Conservation (phyloP, 2,329 filamentous ascomycete species). For the Neonectria faginata region DNA sequence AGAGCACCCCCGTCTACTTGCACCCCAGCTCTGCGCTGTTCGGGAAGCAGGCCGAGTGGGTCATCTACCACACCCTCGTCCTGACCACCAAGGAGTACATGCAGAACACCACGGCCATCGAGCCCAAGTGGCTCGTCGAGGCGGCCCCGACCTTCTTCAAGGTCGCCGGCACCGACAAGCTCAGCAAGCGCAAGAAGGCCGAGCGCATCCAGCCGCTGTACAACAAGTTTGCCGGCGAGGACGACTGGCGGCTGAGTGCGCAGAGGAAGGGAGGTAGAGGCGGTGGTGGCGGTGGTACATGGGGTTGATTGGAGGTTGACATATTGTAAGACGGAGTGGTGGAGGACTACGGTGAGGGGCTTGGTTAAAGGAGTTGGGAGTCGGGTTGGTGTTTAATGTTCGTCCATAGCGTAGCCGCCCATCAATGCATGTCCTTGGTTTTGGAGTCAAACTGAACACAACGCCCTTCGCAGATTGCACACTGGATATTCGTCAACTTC, state of each 20-base stretch:
- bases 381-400: neutral
- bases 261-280: constrained; percentile 87
- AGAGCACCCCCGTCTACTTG: constrained; percentile 93
- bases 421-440: neutral
- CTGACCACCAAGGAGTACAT: constrained; percentile 98
- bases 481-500: neutral
- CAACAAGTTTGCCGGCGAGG: constrained; percentile 90
- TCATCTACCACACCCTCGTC: constrained; percentile 91
- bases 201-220: constrained; percentile 96
- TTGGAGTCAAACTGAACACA: neutral
- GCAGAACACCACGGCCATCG: constrained; percentile 92
- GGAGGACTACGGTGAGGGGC: neutral
- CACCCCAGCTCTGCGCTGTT: constrained; percentile 93
- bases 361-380: neutral
- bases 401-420: constrained; percentile 7
- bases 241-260: constrained; percentile 93
- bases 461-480: neutral
- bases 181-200: constrained; percentile 92
- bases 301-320: constrained; percentile 69
- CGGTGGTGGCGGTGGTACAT: constrained; percentile 89
- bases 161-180: constrained; percentile 85
- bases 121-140: constrained; percentile 94
- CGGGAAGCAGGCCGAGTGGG: constrained; percentile 95
- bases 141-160: constrained; percentile 99
- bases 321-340: neutral